Evolutionary conservation across 495 filamentous ascomycete genomes (phyloP).

Genomic region (Neurospora cerealis): DNA sequence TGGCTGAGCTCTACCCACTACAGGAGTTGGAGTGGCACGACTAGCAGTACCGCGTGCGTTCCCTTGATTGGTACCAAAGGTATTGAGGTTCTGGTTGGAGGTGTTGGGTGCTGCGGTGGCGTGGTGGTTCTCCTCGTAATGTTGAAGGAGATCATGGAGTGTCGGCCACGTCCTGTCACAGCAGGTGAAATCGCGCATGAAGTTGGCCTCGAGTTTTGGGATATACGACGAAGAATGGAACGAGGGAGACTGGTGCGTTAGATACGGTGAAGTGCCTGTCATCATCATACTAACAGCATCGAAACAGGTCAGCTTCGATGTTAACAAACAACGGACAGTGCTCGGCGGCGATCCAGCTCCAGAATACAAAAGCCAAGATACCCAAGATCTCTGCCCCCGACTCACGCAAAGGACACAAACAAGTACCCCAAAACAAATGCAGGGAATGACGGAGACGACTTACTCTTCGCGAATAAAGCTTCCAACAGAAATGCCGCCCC

Average conservation of each 20-base stretch:
- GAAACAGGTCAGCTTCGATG: conserved; percentile 16
- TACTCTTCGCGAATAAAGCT: conserved; percentile 98
- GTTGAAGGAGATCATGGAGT: conserved; percentile 87
- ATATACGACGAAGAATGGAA: conserved; percentile 97
- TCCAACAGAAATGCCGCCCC: conserved; percentile 91
- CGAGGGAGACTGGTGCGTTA: conserved; percentile 76
- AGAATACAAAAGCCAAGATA: conserved; percentile 4
- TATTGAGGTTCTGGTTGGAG: conserved; percentile 11
- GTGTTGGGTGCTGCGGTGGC: conserved; percentile 19
- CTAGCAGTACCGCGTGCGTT: conserved; percentile 12
- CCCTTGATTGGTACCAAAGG: conserved; percentile 13
- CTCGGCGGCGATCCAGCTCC: neutral
- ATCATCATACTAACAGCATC: conserved; percentile 67
- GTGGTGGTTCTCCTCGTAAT: conserved; percentile 92
- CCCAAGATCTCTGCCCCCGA: neutral
- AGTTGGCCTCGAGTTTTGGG: conserved; percentile 93
- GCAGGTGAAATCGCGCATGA: conserved; percentile 92
- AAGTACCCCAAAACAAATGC: conserved; percentile 3
- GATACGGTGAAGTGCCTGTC: conserved; percentile 88
- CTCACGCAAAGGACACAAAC: neutral
- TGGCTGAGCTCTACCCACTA: conserved; percentile 11
- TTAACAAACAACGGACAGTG: conserved; percentile 3
- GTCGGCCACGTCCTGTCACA: conserved; percentile 80
- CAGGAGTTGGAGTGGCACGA: conserved; percentile 17
- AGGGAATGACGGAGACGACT: conserved; percentile 33